A percentile compares a stretch with the other conserved stretches of the same genome.
Conservation (phyloP, 2,329 filamentous ascomycete genomes). For the Trichoderma gracile region DNA sequence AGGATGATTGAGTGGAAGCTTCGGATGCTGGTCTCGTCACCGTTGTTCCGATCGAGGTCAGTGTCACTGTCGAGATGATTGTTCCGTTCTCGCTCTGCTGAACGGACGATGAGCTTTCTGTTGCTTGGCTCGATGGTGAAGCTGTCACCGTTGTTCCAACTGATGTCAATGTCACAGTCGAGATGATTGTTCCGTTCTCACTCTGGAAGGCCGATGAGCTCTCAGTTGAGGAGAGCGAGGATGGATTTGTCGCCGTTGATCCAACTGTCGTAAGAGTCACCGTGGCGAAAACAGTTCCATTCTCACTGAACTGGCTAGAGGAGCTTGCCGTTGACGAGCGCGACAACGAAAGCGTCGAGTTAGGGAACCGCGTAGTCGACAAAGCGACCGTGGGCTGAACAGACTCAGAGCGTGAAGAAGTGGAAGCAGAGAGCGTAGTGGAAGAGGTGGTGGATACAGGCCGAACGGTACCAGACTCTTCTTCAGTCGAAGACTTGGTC, state of each 20-base stretch:
- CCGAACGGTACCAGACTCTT: constrained; percentile 8
- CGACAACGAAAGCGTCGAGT: not conserved
- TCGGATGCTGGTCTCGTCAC: constrained; percentile 1
- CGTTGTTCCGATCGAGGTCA: constrained; percentile 2
- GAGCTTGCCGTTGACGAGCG: not conserved
- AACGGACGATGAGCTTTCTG: not conserved
- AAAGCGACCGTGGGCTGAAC: not conserved
- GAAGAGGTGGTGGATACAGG: not conserved
- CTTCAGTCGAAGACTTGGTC: not conserved
- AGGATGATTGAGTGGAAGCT: not conserved
- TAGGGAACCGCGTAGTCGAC: not conserved
- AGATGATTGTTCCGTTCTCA: constrained; percentile 3
- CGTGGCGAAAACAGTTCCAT: not conserved
- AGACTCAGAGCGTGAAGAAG: not conserved
- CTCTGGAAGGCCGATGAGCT: not conserved
- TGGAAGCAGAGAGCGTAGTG: not conserved
- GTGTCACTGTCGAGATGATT: not conserved
- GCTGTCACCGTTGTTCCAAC: not conserved
- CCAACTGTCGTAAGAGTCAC: too few relatives aligned
- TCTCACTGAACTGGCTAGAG: not conserved
- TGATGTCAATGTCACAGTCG: too few relatives aligned
- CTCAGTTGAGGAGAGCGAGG: not conserved
- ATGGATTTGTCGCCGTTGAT: not conserved
- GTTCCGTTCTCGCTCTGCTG: not conserved
- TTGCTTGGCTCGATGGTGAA: not conserved